Percentiles rank a stretch among this genome's conserved stretches.
These are phyloP conservation scores for Tylopilus rubrobrunneus DNA, from an alignment of 768 basidiomycete species.

Conservation along the genomic window DNA sequence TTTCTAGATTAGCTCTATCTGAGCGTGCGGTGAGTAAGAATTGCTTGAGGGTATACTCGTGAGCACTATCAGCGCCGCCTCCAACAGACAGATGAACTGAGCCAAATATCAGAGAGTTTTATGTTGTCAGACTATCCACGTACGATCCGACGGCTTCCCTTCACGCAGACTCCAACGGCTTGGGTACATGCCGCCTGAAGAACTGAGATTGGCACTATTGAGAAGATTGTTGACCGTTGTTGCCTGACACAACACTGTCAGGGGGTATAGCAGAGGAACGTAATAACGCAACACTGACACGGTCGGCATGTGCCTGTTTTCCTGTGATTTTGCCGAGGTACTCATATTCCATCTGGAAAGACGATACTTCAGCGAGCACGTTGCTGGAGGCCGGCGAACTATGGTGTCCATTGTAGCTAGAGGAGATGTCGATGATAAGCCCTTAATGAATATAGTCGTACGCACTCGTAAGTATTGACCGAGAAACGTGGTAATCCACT, in stretches of 20 bases:
- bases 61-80: constrained; percentile 65
- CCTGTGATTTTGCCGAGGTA: constrained; percentile 80
- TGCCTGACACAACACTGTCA: constrained; percentile 33
- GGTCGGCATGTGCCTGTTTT: constrained; percentile 56
- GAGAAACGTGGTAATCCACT: constrained; percentile 69
- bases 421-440: not conserved
- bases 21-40: constrained; percentile 62
- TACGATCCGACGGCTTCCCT: constrained; percentile 47
- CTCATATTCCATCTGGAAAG: constrained; percentile 78
- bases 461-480: constrained; percentile 63
- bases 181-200: constrained; percentile 62
- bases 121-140: constrained; percentile 16
- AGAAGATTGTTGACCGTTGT: constrained; percentile 46
- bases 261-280: not conserved
- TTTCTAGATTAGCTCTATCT: constrained; percentile 52
- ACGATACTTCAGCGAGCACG: constrained; percentile 76
- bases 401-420: constrained; percentile 1
- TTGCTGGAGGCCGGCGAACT: constrained; percentile 32
- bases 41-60: constrained; percentile 75
- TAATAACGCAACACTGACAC: constrained; percentile 35
- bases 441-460: not conserved
- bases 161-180: constrained; percentile 49
- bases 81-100: constrained; percentile 54
- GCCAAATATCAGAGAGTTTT: not conserved
- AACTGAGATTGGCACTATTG: constrained; percentile 40